Conservation (phyloP, 495 filamentous ascomycete genomes). For the Neurospora sp. region DNA sequence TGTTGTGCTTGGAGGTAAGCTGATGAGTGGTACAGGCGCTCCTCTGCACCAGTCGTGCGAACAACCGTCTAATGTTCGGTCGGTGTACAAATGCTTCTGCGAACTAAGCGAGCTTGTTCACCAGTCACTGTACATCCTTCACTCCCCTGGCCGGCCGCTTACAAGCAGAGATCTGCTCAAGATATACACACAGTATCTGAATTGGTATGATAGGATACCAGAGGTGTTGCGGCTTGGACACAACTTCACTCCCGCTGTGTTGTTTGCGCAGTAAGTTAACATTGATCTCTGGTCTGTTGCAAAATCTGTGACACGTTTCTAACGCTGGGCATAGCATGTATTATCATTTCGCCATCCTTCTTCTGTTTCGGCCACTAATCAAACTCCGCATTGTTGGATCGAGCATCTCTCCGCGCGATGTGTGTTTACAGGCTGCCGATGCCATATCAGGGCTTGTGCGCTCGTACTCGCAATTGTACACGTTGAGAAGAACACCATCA, state of each 20-base stretch:
- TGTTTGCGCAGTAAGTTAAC: constrained; percentile 53
- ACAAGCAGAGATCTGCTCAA: constrained; percentile 46
- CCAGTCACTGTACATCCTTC: constrained; percentile 52
- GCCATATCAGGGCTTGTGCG: constrained; percentile 47
- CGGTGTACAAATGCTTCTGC: constrained; percentile 51
- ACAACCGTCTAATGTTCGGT: constrained; percentile 46
- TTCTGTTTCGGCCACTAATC: constrained; percentile 57
- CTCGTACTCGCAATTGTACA: constrained; percentile 50
- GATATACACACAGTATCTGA: constrained; percentile 48
- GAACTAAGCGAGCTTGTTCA: constrained; percentile 60
- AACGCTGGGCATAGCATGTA: constrained; percentile 41
- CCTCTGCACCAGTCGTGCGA: constrained; percentile 39
- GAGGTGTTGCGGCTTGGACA: constrained; percentile 45
- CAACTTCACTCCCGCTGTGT: constrained; percentile 48
- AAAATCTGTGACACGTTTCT: constrained; percentile 9
- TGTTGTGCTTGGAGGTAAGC: constrained; percentile 3
- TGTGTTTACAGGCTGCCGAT: constrained; percentile 51
- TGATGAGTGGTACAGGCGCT: constrained; percentile 23
- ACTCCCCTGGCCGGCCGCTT: constrained; percentile 49
- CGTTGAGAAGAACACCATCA: constrained; percentile 44
- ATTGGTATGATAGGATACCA: constrained; percentile 55
- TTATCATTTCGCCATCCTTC: constrained; percentile 52
- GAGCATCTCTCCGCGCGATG: constrained; percentile 49
- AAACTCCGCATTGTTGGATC: constrained; percentile 49
- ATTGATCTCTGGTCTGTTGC: background rate